Conservation (phyloP, 352 stramenopile genomes). For the Globisporangium yorkense region DNA sequence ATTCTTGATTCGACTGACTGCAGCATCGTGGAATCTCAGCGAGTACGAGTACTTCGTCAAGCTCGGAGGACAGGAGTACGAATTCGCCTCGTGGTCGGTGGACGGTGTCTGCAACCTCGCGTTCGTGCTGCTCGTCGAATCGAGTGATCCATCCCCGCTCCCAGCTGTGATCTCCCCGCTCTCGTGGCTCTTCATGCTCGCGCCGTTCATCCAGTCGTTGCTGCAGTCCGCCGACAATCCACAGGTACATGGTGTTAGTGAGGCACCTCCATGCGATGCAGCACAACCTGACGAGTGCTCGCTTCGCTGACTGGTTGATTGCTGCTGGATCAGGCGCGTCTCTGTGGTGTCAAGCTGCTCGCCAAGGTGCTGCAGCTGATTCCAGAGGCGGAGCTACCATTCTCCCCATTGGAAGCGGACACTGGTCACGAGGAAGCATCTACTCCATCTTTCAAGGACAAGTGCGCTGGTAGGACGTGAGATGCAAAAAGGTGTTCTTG, state of each 20-base stretch:
- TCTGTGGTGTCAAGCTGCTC: slow-evolving; percentile 6
- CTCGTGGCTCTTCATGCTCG: slow-evolving; percentile 42
- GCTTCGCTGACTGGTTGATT: background rate
- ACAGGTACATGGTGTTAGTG: slow-evolving; percentile 12
- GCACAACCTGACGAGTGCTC: background rate
- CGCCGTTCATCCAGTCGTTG: slow-evolving; percentile 32
- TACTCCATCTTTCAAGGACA: slow-evolving; percentile 4
- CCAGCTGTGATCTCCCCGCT: slow-evolving; percentile 24
- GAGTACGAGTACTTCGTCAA: slow-evolving; percentile 49
- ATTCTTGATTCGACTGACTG: slow-evolving; percentile 26
- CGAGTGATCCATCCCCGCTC: slow-evolving; percentile 1
- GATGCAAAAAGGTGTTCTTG: background rate
- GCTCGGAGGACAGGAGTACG: slow-evolving; percentile 38
- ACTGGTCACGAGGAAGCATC: background rate
- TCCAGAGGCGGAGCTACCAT: background rate
- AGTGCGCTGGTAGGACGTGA: slow-evolving; percentile 3
- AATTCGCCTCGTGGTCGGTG: slow-evolving; percentile 55
- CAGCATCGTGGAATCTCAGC: slow-evolving; percentile 21
- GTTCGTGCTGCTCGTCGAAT: slow-evolving; percentile 22
- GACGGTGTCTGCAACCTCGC: slow-evolving; percentile 35
- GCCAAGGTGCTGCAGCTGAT: slow-evolving; percentile 2
- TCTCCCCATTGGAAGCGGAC: background rate
- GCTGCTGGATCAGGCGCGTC: background rate
- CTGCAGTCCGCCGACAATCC: slow-evolving; percentile 26
- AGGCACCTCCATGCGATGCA: background rate